Conservation (phyloP, 257 asterid species). For the Agastache rugosa region DNA sequence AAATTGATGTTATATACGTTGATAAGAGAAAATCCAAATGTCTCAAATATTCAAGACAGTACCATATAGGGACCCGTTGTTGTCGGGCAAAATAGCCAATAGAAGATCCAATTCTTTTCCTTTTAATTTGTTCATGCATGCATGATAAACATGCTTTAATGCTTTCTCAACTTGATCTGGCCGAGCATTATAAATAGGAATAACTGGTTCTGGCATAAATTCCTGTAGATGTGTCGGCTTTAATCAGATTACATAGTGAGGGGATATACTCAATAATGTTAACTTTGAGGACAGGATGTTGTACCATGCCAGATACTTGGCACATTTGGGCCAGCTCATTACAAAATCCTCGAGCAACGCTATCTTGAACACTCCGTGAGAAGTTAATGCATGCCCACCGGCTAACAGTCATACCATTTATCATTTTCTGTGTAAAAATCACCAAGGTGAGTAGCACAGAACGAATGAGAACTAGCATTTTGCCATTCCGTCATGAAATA, state of each 20-base stretch:
- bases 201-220: conserved; percentile 83
- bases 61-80: conserved; percentile 94
- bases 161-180: conserved; percentile 99
- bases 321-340: conserved; percentile 96
- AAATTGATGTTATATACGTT: background rate
- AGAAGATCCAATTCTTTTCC: conserved; percentile 95
- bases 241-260: conserved; percentile 8
- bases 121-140: conserved; percentile 75
- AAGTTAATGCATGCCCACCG: conserved; percentile 99
- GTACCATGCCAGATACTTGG: conserved; percentile 99
- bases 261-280: background rate
- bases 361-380: conserved; percentile 95
- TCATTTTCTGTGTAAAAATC: conserved; percentile 78
- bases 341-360: conserved; percentile 96
- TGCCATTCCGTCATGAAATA: background rate
- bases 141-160: conserved; percentile 80
- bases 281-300: conserved; percentile 4
- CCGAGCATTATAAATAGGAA: conserved; percentile 81
- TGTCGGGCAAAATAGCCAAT: conserved; percentile 91
- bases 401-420: conserved; percentile 94
- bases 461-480: background rate
- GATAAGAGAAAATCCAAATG: background rate
- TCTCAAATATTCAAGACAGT: conserved; percentile 5
- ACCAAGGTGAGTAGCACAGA: conserved; percentile 3
- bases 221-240: conserved; percentile 54